Evolutionary conservation across 2,329 filamentous ascomycete species (phyloP).

Genomic region (Nannizziopsis arthrosporioides): DNA sequence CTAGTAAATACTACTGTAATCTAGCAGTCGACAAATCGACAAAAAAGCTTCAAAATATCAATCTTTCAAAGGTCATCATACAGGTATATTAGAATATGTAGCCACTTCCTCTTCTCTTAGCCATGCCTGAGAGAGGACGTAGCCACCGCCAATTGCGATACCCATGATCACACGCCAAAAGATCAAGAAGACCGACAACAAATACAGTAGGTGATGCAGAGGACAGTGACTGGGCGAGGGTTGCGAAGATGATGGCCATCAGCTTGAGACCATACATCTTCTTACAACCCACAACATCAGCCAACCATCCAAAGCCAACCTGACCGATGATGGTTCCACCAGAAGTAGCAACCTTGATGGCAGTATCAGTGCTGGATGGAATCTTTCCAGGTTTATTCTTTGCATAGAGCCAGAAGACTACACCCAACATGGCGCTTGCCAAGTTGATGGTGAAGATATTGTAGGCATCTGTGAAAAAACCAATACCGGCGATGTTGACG

Average conservation of each 20-base stretch:
- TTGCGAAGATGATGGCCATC: slow-evolving; percentile 69
- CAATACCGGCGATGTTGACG: slow-evolving; percentile 10
- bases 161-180: slow-evolving; percentile 78
- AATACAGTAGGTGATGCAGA: slow-evolving; percentile 52
- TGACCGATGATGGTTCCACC: slow-evolving; percentile 76
- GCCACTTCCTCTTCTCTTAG: no score
- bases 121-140: no score
- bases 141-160: slow-evolving; percentile 69
- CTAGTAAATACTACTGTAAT: no score
- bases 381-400: slow-evolving; percentile 39
- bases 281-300: slow-evolving; percentile 67
- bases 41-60: no score
- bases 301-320: slow-evolving; percentile 64
- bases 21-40: no score
- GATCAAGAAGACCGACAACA: slow-evolving; percentile 45
- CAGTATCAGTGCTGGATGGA: slow-evolving; percentile 58
- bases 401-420: slow-evolving; percentile 61
- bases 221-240: slow-evolving; percentile 58
- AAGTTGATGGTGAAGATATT: slow-evolving; percentile 69
- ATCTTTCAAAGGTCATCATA: no score
- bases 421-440: slow-evolving; percentile 62
- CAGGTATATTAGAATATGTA: no score
- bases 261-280: slow-evolving; percentile 75
- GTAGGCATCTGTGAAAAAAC: slow-evolving; percentile 36
- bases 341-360: slow-evolving; percentile 76